Base-by-base conservation (phyloP, 1,139 yeast species). In the Trichomonascaceae sp. region DNA sequence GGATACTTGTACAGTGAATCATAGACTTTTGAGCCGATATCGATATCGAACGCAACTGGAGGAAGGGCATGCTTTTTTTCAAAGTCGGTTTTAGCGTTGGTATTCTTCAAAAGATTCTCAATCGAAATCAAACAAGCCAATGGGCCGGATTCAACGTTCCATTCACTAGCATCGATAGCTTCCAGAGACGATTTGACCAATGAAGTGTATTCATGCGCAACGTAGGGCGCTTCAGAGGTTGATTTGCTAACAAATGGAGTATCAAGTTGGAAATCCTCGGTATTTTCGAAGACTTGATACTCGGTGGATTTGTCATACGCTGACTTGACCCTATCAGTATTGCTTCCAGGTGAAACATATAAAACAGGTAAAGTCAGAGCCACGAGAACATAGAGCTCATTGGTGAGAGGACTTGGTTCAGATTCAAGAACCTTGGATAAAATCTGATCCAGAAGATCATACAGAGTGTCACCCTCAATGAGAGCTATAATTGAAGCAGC, bases 401-500 rank as follows among this genome's bases (percentile, higher is more conserved):
- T 91, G 1, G 89, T 87, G 51, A 85, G 70, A 13, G 56, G 45
- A 27, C 50, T 49, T 5, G 61, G 55, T 6, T 71, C 67, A 65
- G 85, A 88, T 55, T 85, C 70, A 8, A 78, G 83, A 49, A 82
- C 74, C 0, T 93, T 80, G 36, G 30, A 45, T 45, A 45, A 69
- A 49, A 89, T 74, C 58, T 79, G 82, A 52, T 72, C 74, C 63
- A 83, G 79, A 5, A 87, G 67, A 45, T 72, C 75, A 39, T 77
- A 62, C 12, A 89, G 71, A 12, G 78, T 75, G 1, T 80, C 78
- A 43, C 75, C 73, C 50, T 78, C 77, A 30, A 82, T 78, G 54
- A 87, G 72, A 1, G 90, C 87, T 1, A 83, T 70, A 56, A 88
- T 71, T 10, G 85, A 70, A 1, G 88, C 82, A 60, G 89, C 73